phyloP scores from a whole-genome alignment of 73 alveolate genomes.

The Blepharisma stoltei region DNA sequence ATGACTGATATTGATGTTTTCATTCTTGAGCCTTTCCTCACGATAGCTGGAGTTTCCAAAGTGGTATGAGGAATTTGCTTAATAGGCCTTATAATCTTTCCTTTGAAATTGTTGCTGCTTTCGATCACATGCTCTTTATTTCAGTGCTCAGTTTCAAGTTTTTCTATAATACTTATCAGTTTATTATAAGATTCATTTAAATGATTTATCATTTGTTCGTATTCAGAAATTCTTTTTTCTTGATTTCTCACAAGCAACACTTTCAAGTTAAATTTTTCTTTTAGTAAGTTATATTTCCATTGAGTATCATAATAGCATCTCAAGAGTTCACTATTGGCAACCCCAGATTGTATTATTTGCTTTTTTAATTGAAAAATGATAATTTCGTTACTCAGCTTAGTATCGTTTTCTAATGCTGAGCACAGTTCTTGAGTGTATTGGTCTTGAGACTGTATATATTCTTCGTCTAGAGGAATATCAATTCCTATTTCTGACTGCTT shows the following conservation, averaged over 20 bases:
- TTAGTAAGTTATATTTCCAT: background rate
- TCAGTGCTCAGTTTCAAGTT: background rate
- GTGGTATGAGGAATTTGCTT: background rate
- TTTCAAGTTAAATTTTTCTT: constrained; percentile 7
- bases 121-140: background rate
- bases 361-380: background rate
- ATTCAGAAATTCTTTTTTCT: background rate
- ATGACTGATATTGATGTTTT: background rate
- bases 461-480: background rate
- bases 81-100: background rate
- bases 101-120: background rate
- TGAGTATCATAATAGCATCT: background rate
- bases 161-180: constrained; percentile 8
- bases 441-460: background rate
- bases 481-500: background rate
- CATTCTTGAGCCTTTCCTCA: background rate
- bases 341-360: background rate
- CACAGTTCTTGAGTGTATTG: background rate
- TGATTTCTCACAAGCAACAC: background rate
- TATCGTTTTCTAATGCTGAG: background rate
- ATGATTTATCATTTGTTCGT: background rate
- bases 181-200: background rate
- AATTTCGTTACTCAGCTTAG: background rate
- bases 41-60: background rate
- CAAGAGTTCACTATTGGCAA: background rate